A percentile compares a stretch with the other conserved stretches of the same genome.
These are phyloP conservation scores for Piper betle DNA, from an alignment of 164 flowering plant species.

Conservation along the genomic window DNA sequence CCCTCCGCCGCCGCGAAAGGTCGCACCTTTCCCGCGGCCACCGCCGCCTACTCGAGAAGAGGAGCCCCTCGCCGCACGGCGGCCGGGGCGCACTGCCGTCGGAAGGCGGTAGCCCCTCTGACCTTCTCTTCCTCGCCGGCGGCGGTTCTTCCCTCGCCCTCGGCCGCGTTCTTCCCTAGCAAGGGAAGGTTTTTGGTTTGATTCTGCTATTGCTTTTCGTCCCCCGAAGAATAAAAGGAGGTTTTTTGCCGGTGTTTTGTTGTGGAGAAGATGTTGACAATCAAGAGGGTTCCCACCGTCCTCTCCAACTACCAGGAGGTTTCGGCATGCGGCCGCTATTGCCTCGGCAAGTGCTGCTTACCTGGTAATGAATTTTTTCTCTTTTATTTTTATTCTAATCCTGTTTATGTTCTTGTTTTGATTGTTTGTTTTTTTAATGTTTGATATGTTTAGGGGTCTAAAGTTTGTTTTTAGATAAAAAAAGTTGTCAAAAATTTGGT, in stretches of 20 bases:
- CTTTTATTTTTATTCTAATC: background rate
- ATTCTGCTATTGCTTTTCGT: background rate
- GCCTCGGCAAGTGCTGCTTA: slow-evolving; percentile 60
- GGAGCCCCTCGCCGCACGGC: slow-evolving; percentile 60
- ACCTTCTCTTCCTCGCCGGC: slow-evolving; percentile 66
- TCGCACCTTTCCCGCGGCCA: background rate
- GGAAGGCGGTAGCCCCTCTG: slow-evolving; percentile 73
- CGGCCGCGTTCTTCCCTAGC: background rate
- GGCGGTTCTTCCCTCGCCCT: slow-evolving; percentile 22
- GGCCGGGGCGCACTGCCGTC: slow-evolving; percentile 73
- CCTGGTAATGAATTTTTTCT: slow-evolving; percentile 26
- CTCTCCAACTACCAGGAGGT: slow-evolving; percentile 63
- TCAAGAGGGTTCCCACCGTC: slow-evolving; percentile 72
- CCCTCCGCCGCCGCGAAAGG: slow-evolving; percentile 11
- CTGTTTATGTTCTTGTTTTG: no score
- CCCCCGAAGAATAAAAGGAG: background rate
- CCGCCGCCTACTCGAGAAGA: slow-evolving; percentile 3
- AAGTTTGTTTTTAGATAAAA: no score
- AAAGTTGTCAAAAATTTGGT: no score
- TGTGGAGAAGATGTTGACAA: slow-evolving; percentile 31
- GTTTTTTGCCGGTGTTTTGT: background rate
- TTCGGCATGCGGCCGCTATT: slow-evolving; percentile 59
- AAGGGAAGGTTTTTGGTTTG: background rate
- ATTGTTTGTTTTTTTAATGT: background rate
- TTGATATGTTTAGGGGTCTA: background rate